Conservation (phyloP, 169 alveolate species). For the Plasmodium gonderi region DNA sequence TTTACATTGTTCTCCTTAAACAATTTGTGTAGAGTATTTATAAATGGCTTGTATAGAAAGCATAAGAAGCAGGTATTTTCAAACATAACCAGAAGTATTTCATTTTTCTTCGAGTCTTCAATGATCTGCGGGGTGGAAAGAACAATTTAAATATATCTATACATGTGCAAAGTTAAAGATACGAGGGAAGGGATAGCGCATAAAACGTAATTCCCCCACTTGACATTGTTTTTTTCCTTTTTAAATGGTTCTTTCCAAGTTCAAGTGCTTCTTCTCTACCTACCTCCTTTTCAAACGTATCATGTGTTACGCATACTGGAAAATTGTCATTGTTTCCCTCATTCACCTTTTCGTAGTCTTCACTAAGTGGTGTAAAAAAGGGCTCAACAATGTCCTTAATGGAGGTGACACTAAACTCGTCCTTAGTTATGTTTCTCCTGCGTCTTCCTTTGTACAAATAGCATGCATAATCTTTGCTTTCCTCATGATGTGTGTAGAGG, state of each 20-base stretch:
- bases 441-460: conserved; percentile 68
- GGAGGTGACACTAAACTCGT: conserved; percentile 16
- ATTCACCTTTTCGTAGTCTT: conserved; percentile 42
- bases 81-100: conserved; percentile 41
- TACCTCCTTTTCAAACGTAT: conserved; percentile 74
- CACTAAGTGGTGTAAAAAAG: conserved; percentile 62
- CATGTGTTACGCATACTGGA: conserved; percentile 62
- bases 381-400: conserved; percentile 39
- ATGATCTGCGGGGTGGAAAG: conserved; percentile 23
- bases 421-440: conserved; percentile 59
- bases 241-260: neutral
- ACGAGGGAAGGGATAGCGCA: neutral
- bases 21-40: conserved; percentile 56
- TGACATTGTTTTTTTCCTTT: neutral
- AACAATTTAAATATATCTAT: neutral
- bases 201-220: neutral
- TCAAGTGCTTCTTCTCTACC: neutral
- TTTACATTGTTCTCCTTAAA: conserved; percentile 60
- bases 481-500: conserved; percentile 57
- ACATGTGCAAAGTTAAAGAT: neutral
- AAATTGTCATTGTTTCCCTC: conserved; percentile 42
- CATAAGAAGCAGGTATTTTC: conserved; percentile 69
- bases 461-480: conserved; percentile 57
- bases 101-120: conserved; percentile 68
- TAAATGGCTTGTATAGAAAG: conserved; percentile 68